Base-by-base conservation (phyloP, 805 yeast species). In the Torulaspora indica region DNA sequence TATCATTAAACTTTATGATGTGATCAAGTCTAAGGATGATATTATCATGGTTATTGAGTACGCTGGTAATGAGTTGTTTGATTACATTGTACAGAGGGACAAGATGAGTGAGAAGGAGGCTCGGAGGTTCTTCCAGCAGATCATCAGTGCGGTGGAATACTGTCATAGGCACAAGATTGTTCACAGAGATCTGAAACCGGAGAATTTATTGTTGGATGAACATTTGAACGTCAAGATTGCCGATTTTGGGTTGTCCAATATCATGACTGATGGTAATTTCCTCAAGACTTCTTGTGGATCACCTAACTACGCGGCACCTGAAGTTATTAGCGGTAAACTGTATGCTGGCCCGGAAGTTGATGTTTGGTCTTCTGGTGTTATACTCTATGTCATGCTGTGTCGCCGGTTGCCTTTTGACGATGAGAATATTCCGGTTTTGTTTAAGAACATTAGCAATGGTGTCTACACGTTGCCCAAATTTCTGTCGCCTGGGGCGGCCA, bases 341-440 rank as follows among this genome's bases (percentile, higher is more conserved):
- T 91, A 90, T 57, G 98, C 97, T 2, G 98, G 98, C 8, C 97
- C 98, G 2, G 97, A 91, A 67, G 97, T 91, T 38, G 98, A 90
- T 65, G 96, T 90, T 43, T 90, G 98, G 98, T 85, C 95, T 0
- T 85, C 95, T 60, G 98, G 98, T 57, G 97, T 91, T 31, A 89
- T 91, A 38, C 71, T 90, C 43, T 91, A 90, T 56, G 98, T 90
- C 42, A 90, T 90, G 97, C 73, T 91, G 41, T 90, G 96, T 67
- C 96, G 98, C 31, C 74, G 97, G 56, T 74, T 90, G 56, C 98
- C 98, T 10, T 90, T 90, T 64, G 98, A 90, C 67, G 98, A 90
- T 66, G 98, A 90, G 61, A 84, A 88, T 62, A 91, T 90, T 43
- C 98, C 98, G 6, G 95, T 93, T 1, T 72, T 90, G 50, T 90